These are phyloP conservation scores for Fusarium oxysporum DNA, from an alignment of 2,329 filamentous ascomycete species.

Conservation along the genomic window DNA sequence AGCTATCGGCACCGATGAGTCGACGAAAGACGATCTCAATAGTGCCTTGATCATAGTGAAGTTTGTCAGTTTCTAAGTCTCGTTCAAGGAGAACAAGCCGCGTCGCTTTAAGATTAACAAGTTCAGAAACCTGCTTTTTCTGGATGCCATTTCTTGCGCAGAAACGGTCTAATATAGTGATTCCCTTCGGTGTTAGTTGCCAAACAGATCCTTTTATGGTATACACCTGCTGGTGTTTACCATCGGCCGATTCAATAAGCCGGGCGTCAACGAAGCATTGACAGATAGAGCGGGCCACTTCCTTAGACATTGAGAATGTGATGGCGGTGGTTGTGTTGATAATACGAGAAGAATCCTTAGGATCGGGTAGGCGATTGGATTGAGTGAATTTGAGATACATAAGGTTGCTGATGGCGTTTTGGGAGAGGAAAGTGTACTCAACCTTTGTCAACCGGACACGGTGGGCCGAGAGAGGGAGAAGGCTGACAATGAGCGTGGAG, in stretches of 20 bases:
- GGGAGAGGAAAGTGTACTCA: conserved; percentile 93
- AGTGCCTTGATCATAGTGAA: conserved; percentile 87
- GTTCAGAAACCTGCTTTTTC: conserved; percentile 88
- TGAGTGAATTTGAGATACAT: conserved; percentile 98
- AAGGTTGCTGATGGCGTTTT: conserved; percentile 98
- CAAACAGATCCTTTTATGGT: conserved; percentile 92
- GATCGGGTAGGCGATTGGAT: conserved; percentile 98
- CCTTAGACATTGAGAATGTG: conserved; percentile 98
- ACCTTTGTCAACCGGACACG: conserved; percentile 90
- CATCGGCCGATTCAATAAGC: conserved; percentile 94
- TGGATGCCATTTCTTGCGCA: conserved; percentile 96
- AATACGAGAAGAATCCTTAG: conserved; percentile 95
- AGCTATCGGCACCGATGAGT: conserved; percentile 84
- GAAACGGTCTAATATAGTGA: conserved; percentile 90
- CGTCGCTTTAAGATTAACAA: conserved; percentile 83
- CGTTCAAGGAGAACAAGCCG: conserved; percentile 91
- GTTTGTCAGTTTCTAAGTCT: conserved; percentile 84
- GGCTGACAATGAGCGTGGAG: conserved; percentile 92
- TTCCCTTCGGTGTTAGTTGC: conserved; percentile 95
- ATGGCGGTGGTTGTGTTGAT: conserved; percentile 98
- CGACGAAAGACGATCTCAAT: conserved; percentile 95
- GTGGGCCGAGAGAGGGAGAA: conserved; percentile 85
- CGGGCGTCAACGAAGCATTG: conserved; percentile 93
- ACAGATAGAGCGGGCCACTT: conserved; percentile 97
- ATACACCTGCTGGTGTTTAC: conserved; percentile 83